Evolutionary conservation across 208 protist species (phyloP), one percentile per base, ranked within the genome.

Genomic region (Acanthamoeba divionensis): DNA sequence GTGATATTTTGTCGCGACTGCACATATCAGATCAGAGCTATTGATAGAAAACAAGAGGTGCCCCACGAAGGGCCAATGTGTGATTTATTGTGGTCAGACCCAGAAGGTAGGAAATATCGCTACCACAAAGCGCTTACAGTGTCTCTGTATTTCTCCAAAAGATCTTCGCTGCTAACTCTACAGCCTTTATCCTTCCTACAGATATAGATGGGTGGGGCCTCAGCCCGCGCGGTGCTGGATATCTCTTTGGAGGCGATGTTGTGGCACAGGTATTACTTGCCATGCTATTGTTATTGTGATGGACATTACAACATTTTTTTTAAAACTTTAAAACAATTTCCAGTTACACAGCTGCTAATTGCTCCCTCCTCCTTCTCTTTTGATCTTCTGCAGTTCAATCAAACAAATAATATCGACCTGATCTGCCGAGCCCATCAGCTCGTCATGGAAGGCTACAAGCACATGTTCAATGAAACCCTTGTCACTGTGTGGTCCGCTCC

Each of bases 31-130:
- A 73, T 73, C n/a, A 31, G 65, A 73, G 73, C 73, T 10, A 65
- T 99, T 1, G 97, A 99, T 89, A 95, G 98, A 36, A 95, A 98
- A 48, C 97, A 99, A 93, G 98, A 99, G 62, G 93, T 96, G 45
- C 99, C 99, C n/a, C 98, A 99, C 66, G 98, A 99, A 91, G 99
- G 99, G 29, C 95, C 98, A 15, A 99, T 99, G 96, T 99, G 98
- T 90, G 99, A 99, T 93, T 90, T 99, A 33, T 91, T 99, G 12
- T 99, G 99, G 99, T 98, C 96, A 7, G 99, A 99, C 93, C 99
- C 99, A 13, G 96, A 97, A 48, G 98, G 98, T 73, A 60, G 92
- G 26, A 71, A 55, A n/a, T n/a, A n/a, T n/a, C n/a, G n/a, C n/a
- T n/a, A n/a, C n/a, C n/a, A n/a, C n/a, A n/a, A n/a, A n/a, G n/a